phyloP scores from a whole-genome alignment of 2,329 filamentous ascomycete species.

The Beauveria medogensis region DNA sequence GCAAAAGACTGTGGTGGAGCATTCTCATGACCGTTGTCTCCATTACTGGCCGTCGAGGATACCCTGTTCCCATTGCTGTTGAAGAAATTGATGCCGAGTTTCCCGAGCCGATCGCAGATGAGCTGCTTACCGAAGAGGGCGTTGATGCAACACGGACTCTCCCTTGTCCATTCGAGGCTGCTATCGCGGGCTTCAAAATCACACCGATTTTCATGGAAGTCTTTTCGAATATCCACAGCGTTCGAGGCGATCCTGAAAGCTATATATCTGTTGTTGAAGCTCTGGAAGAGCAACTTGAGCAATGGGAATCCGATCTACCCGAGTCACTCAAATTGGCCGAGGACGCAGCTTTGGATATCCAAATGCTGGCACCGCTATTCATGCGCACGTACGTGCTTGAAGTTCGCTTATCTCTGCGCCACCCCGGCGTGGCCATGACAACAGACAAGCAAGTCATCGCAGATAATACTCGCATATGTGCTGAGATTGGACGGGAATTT shows the following conservation, averaged over 20 bases:
- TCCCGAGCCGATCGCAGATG: conserved; percentile 63
- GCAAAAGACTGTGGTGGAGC: conserved; percentile 72
- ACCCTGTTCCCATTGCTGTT: conserved; percentile 64
- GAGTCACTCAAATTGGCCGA: conserved; percentile 45
- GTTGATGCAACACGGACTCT: conserved; percentile 45
- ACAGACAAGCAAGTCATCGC: conserved; percentile 47
- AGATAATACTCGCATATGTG: conserved; percentile 57
- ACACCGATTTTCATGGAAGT: conserved; percentile 63
- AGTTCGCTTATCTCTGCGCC: conserved; percentile 51
- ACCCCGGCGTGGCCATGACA: conserved; percentile 52
- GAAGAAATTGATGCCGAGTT: conserved; percentile 75
- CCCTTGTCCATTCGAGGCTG: conserved; percentile 61
- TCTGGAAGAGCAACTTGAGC: conserved; percentile 56
- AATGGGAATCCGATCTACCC: conserved; percentile 59
- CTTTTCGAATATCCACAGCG: conserved; percentile 68
- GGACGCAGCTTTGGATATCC: conserved; percentile 30
- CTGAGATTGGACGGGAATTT: conserved; percentile 57
- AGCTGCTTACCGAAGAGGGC: conserved; percentile 57
- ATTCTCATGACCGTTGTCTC: conserved; percentile 58
- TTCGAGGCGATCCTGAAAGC: conserved; percentile 51
- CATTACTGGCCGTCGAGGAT: conserved; percentile 67
- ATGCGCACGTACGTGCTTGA: conserved; percentile 47
- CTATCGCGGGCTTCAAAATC: conserved; percentile 57
- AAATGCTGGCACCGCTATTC: conserved; percentile 46
- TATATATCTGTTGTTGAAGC: conserved; percentile 57